phyloP scores from a whole-genome alignment of 1,284 basidiomycete species.

The Trametes versicolor region DNA sequence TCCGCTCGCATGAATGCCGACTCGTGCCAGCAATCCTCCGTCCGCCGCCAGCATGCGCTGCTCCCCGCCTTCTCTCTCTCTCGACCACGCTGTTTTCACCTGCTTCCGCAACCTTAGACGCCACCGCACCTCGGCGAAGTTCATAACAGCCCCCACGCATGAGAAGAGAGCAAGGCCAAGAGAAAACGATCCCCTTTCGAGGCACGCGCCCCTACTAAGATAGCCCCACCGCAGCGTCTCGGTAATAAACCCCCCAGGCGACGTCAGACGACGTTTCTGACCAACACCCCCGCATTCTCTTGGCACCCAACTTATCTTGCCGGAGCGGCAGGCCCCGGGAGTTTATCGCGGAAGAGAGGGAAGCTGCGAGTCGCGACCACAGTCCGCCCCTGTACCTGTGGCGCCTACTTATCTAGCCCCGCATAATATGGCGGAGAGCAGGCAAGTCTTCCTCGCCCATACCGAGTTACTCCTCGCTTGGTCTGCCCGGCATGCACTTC shows the following conservation, averaged over 20 bases:
- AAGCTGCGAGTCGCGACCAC: background rate
- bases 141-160: background rate
- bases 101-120: slow-evolving; percentile 6
- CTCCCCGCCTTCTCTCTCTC: slow-evolving; percentile 15
- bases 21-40: background rate
- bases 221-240: slow-evolving; percentile 8
- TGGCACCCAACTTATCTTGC: slow-evolving; percentile 14
- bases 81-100: background rate
- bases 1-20: slow-evolving; percentile 5
- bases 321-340: background rate
- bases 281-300: background rate
- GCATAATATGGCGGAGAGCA: slow-evolving; percentile 5
- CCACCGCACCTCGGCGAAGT: slow-evolving; percentile 16
- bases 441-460: slow-evolving; percentile 16
- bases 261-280: slow-evolving; percentile 8
- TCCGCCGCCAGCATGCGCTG: background rate
- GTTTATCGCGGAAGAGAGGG: background rate
- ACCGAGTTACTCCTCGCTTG: slow-evolving; percentile 21
- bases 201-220: background rate
- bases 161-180: too few species aligned
- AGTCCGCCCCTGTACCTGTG: slow-evolving; percentile 11
- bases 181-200: background rate
- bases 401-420: slow-evolving; percentile 15
- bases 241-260: slow-evolving; percentile 9
- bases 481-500: background rate